Percentiles rank a stretch among this genome's conserved stretches.
These are phyloP conservation scores for Dendrobium nobile DNA, from an alignment of 106 monocot genomes.

Conservation along the genomic window DNA sequence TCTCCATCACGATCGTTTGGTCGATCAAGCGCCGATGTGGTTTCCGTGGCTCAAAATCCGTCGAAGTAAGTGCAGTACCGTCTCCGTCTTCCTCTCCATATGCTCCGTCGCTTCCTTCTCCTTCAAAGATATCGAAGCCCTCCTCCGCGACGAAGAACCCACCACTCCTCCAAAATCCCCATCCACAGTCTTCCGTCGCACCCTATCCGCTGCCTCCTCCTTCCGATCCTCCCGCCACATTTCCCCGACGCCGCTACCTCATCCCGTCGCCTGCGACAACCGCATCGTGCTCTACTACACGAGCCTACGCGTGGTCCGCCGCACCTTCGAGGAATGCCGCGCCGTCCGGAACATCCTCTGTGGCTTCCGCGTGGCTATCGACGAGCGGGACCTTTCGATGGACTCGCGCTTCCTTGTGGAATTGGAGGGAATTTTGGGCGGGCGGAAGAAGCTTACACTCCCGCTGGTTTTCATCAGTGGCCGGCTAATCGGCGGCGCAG, in stretches of 20 bases:
- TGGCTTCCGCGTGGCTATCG: conserved; percentile 12
- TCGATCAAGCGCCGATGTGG: background rate
- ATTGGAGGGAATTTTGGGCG: conserved; percentile 4
- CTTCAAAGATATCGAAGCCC: conserved; percentile 7
- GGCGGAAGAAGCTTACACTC: background rate
- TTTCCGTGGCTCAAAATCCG: background rate
- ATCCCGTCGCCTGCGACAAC: background rate
- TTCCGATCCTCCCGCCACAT: background rate
- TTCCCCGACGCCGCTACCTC: background rate
- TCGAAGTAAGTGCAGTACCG: background rate
- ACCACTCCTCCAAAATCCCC: background rate
- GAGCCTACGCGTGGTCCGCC: conserved; percentile 8
- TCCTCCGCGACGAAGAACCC: conserved; percentile 5
- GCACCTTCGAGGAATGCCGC: conserved; percentile 18
- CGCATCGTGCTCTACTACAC: conserved; percentile 10
- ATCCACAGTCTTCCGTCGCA: conserved; percentile 12
- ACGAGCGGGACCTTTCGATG: conserved; percentile 10
- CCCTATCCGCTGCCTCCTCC: conserved; percentile 8
- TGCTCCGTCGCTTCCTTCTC: conserved; percentile 6
- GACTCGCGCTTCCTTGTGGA: conserved; percentile 4
- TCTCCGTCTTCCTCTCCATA: background rate
- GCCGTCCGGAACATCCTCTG: conserved; percentile 7
- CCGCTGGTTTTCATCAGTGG: conserved; percentile 5
- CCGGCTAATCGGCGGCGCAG: background rate
- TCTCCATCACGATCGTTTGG: background rate